Percentiles rank a stretch among this genome's conserved stretches.
Evolutionary conservation across 2,329 filamentous ascomycete species (phyloP).

Genomic region (Fusarium nanum): DNA sequence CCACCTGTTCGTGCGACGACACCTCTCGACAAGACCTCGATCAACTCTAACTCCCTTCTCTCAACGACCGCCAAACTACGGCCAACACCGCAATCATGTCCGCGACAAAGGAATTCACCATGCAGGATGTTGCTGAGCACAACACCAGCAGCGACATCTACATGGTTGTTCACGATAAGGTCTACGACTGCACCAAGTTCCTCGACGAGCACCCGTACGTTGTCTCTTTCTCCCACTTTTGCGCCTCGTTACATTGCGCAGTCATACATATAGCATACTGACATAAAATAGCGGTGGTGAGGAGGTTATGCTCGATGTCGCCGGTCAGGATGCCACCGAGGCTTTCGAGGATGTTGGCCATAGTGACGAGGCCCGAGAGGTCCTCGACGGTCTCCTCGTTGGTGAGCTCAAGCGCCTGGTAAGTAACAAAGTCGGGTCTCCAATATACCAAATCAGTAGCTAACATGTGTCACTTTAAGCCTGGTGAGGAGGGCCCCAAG

Average conservation of each 20-base stretch:
- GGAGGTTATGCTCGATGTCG: slow-evolving; percentile 96
- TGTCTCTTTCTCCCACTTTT: slow-evolving; percentile 4
- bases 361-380: slow-evolving; percentile 97
- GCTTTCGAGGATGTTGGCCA: slow-evolving; percentile 99
- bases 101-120: slow-evolving; percentile 70
- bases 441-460: slow-evolving; percentile 6
- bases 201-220: slow-evolving; percentile 95
- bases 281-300: slow-evolving; percentile 81
- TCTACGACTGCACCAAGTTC: slow-evolving; percentile 91
- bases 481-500: slow-evolving; percentile 80
- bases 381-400: slow-evolving; percentile 80
- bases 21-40: slow-evolving; percentile 19
- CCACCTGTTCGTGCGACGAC: slow-evolving; percentile 25
- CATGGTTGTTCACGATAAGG: slow-evolving; percentile 93
- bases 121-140: slow-evolving; percentile 84
- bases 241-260: slow-evolving; percentile 4
- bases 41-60: slow-evolving; percentile 12
- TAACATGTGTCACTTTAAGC: slow-evolving; percentile 58
- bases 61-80: slow-evolving; percentile 18
- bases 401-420: slow-evolving; percentile 85
- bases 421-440: slow-evolving; percentile 49
- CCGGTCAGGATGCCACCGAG: slow-evolving; percentile 94
- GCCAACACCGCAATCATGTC: slow-evolving; percentile 43
- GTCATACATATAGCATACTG: slow-evolving; percentile 21
- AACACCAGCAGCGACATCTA: slow-evolving; percentile 94